Percentiles rank a stretch among this genome's conserved stretches.
These are phyloP conservation scores for Arthrinium puccinioides DNA, from an alignment of 2,329 filamentous ascomycete genomes.

Conservation along the genomic window DNA sequence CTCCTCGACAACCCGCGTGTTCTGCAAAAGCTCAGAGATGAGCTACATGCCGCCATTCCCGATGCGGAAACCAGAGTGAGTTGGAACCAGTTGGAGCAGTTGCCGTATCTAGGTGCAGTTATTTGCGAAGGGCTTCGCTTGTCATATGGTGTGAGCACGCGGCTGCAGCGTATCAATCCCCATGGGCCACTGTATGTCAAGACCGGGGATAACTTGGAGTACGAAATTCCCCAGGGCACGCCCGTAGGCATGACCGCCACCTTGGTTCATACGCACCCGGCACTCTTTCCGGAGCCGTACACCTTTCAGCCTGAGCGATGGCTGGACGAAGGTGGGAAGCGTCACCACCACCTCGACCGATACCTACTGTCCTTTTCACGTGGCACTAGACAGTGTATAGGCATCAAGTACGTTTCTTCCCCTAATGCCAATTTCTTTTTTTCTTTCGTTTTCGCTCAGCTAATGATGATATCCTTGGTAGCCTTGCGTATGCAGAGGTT, in stretches of 20 bases:
- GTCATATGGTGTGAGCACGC: neutral
- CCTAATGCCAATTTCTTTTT: neutral
- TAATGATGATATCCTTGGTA: neutral
- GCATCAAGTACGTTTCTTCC: neutral
- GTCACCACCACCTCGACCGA: neutral
- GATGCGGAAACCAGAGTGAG: constrained; percentile 6
- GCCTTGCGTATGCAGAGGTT: neutral
- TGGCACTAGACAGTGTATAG: neutral
- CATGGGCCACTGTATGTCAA: too few relatives aligned
- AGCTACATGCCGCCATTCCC: constrained; percentile 7
- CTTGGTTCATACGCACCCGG: neutral
- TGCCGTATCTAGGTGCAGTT: neutral
- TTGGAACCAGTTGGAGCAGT: constrained; percentile 1
- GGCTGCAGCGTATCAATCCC: neutral
- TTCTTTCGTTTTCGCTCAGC: neutral
- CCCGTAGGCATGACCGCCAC: neutral
- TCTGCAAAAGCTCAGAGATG: constrained; percentile 2
- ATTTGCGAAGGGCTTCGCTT: neutral
- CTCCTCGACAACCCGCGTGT: constrained; percentile 11
- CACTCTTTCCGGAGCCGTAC: neutral
- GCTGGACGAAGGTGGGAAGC: neutral
- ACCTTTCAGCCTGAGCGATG: neutral
- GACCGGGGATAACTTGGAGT: neutral
- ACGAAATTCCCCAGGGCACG: neutral
- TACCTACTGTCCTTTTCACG: neutral